A percentile compares a stretch with the other conserved stretches of the same genome.
phyloP scores from a whole-genome alignment of 1,284 basidiomycete species.

The Fistulina hepatica region DNA sequence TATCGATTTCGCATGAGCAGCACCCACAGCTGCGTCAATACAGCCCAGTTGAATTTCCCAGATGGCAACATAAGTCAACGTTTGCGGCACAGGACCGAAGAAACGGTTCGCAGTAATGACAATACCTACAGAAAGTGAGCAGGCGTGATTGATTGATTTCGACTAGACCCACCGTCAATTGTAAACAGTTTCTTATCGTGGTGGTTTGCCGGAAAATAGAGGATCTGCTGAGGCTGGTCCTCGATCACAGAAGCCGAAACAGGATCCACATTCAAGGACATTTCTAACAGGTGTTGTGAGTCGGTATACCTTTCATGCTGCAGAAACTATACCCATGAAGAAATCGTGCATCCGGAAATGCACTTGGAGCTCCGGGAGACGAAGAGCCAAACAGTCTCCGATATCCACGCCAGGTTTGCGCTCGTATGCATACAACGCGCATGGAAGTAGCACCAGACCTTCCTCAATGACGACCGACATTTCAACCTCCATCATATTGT shows the following conservation, averaged over 20 bases:
- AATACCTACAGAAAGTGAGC: constrained; percentile 42
- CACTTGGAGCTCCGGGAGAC: constrained; percentile 60
- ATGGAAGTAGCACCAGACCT: constrained; percentile 55
- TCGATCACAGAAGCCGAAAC: constrained; percentile 42
- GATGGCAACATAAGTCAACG: constrained; percentile 77
- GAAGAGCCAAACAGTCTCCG: constrained; percentile 46
- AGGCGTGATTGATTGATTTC: constrained; percentile 3
- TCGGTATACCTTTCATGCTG: constrained; percentile 3
- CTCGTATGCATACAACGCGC: constrained; percentile 66
- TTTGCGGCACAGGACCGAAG: constrained; percentile 80
- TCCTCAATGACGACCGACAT: constrained; percentile 46
- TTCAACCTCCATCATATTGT: constrained; percentile 72
- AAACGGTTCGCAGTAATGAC: constrained; percentile 75
- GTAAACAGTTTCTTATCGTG: constrained; percentile 34
- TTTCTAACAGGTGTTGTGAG: constrained; percentile 37
- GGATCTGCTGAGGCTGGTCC: constrained; percentile 37
- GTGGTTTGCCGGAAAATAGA: constrained; percentile 19
- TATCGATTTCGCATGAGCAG: constrained; percentile 44
- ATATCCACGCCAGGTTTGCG: constrained; percentile 28
- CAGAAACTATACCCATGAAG: constrained; percentile 65
- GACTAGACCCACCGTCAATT: constrained; percentile 45
- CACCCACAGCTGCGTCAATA: constrained; percentile 48
- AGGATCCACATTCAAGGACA: constrained; percentile 64
- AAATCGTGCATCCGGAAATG: constrained; percentile 73
- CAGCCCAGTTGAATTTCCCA: constrained; percentile 74